These are phyloP conservation scores for Aphanoascus verrucosus DNA, from an alignment of 2,329 filamentous ascomycete genomes.

Conservation along the genomic window DNA sequence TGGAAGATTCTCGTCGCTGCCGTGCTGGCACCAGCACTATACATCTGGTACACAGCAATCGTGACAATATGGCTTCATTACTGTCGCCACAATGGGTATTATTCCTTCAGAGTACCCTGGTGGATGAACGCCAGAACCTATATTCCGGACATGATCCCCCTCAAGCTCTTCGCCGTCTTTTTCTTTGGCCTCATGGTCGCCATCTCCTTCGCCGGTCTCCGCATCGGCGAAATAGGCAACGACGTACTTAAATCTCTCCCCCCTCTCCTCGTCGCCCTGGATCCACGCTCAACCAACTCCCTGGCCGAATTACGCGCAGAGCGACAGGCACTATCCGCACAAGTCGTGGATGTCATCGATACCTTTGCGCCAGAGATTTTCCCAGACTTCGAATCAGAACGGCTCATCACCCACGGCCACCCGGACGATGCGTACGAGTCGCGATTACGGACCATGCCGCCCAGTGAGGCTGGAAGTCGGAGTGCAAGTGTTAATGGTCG, in stretches of 20 bases:
- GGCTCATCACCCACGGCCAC: constrained; percentile 39
- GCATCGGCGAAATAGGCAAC: constrained; percentile 83
- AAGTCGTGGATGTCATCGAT: constrained; percentile 75
- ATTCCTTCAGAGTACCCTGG: constrained; percentile 8
- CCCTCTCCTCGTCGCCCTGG: constrained; percentile 65
- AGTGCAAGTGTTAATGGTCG: constrained; percentile 9
- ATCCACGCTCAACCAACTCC: constrained; percentile 63
- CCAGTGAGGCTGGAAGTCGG: constrained; percentile 7
- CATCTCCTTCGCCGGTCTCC: constrained; percentile 71
- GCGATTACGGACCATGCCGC: constrained; percentile 13
- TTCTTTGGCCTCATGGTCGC: constrained; percentile 64
- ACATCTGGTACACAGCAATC: constrained; percentile 59
- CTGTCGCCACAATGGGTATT: constrained; percentile 58
- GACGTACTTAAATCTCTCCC: constrained; percentile 80
- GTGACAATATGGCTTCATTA: constrained; percentile 59
- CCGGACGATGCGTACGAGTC: constrained; percentile 18
- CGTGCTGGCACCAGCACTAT: constrained; percentile 62
- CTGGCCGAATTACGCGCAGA: constrained; percentile 59
- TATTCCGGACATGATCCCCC: constrained; percentile 59
- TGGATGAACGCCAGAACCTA: constrained; percentile 26
- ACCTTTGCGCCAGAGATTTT: constrained; percentile 80
- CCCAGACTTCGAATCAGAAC: constrained; percentile 62
- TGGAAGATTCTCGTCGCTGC: constrained; percentile 71
- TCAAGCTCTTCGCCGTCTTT: constrained; percentile 56
- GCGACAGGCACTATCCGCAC: constrained; percentile 56